phyloP scores from a whole-genome alignment of 176 grass and related monocot species.

The Eremochloa ophiuroides region DNA sequence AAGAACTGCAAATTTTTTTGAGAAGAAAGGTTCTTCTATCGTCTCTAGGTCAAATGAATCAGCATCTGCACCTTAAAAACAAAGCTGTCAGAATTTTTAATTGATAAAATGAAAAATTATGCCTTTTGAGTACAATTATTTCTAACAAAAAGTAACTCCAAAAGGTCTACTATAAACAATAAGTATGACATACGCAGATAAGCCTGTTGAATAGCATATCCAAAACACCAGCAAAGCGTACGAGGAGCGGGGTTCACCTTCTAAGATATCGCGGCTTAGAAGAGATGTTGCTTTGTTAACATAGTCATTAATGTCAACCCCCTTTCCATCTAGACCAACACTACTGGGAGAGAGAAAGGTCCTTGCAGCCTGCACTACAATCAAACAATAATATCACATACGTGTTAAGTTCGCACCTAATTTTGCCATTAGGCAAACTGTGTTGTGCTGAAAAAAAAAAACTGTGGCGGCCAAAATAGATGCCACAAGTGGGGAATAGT shows the following conservation, averaged over 20 bases:
- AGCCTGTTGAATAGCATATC: neutral
- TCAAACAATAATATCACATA: conserved; percentile 31
- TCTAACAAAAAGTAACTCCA: neutral
- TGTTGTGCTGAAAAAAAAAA: neutral
- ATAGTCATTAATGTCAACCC: conserved; percentile 33
- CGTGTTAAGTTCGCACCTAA: neutral
- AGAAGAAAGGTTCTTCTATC: conserved; percentile 90
- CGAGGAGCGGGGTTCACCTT: conserved; percentile 50
- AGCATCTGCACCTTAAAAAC: conserved; percentile 39
- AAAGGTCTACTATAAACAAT: neutral
- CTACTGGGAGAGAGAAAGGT: conserved; percentile 35
- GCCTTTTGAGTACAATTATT: conserved; percentile 1
- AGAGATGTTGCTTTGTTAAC: conserved; percentile 57
- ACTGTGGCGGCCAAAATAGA: neutral
- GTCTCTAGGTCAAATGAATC: conserved; percentile 51
- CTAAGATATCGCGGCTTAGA: conserved; percentile 44
- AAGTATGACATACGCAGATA: neutral
- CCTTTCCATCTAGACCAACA: conserved; percentile 23
- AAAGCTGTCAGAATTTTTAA: conserved; percentile 4
- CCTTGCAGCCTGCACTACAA: conserved; percentile 61
- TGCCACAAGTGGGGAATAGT: neutral
- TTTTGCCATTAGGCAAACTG: neutral
- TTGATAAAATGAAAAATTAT: neutral
- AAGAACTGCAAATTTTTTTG: conserved; percentile 69
- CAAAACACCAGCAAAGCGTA: neutral